These are phyloP conservation scores for Cercospora sp. DNA, from an alignment of 2,329 filamentous ascomycete genomes.

Conservation along the genomic window DNA sequence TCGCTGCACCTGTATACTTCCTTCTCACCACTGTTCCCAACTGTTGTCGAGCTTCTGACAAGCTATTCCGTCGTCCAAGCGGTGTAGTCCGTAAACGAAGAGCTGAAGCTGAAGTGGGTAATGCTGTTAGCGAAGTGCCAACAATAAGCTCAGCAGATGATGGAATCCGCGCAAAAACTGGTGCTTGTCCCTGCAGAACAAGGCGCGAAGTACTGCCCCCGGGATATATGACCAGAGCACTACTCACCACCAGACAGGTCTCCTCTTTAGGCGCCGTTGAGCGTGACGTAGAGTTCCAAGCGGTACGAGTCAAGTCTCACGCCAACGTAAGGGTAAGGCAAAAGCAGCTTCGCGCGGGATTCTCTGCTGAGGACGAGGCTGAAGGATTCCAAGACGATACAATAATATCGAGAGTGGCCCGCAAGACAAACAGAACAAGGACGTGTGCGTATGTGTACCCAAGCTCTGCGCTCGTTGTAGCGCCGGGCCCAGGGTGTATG, in stretches of 20 bases:
- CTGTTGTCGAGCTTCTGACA: not conserved
- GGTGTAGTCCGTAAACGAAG: not conserved
- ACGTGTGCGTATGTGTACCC: not conserved
- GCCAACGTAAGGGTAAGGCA: not conserved
- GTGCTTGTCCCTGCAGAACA: constrained; percentile 4
- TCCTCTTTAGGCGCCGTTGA: constrained; percentile 14
- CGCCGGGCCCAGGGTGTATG: constrained; percentile 9
- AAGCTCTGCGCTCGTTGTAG: constrained; percentile 3
- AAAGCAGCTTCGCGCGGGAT: not conserved
- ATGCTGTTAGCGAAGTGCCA: not conserved
- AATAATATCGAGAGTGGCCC: not conserved
- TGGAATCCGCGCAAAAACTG: not conserved
- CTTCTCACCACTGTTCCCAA: not conserved
- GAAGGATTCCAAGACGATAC: not conserved
- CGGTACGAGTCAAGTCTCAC: constrained; percentile 11
- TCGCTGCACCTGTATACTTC: not conserved
- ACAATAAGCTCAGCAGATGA: not conserved
- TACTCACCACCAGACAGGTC: not conserved
- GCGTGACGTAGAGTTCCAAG: constrained; percentile 12
- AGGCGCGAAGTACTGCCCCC: not conserved
- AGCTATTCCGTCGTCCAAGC: not conserved
- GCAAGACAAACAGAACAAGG: not conserved
- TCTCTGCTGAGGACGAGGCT: not conserved
- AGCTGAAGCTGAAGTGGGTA: not conserved
- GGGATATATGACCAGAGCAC: not conserved